Percentiles rank a stretch among this genome's conserved stretches.
phyloP scores from a whole-genome alignment of 306 rosid genomes.

The Trifolium repens region DNA sequence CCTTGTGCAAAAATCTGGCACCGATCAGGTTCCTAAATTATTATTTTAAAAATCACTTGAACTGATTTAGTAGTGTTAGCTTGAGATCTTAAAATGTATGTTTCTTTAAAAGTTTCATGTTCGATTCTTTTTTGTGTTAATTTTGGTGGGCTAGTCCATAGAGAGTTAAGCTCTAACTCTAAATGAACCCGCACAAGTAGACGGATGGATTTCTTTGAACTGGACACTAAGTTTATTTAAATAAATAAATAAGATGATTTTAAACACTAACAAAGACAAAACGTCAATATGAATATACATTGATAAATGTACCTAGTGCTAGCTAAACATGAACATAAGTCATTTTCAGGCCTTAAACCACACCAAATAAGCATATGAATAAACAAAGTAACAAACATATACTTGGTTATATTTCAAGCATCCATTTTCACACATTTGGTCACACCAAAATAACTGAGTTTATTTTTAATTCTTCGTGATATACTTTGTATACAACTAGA shows the following conservation, averaged over 20 bases:
- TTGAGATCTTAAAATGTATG: no score
- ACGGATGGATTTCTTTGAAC: no score
- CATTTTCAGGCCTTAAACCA: not conserved
- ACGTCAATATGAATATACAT: not conserved
- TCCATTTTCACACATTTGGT: not conserved
- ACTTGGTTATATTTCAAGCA: not conserved
- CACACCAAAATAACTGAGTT: not conserved
- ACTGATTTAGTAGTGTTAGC: no score
- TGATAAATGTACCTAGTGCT: not conserved
- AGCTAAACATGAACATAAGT: not conserved
- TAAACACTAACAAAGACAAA: not conserved
- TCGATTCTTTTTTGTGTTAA: no score
- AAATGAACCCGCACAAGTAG: no score
- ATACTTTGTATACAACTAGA: no score
- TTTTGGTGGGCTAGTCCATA: no score
- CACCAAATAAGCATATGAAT: not conserved
- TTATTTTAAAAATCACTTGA: no score
- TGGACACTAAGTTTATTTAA: no score
- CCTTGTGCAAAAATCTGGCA: constrained; percentile 8
- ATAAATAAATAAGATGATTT: not conserved
- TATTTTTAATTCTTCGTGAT: no score
- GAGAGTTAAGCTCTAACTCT: no score
- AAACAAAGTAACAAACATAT: not conserved
- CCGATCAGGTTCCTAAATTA: not conserved
- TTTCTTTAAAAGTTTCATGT: no score